Evolutionary conservation across 495 filamentous ascomycete genomes (phyloP).

Genomic region (Stereocaulon alpinum): DNA sequence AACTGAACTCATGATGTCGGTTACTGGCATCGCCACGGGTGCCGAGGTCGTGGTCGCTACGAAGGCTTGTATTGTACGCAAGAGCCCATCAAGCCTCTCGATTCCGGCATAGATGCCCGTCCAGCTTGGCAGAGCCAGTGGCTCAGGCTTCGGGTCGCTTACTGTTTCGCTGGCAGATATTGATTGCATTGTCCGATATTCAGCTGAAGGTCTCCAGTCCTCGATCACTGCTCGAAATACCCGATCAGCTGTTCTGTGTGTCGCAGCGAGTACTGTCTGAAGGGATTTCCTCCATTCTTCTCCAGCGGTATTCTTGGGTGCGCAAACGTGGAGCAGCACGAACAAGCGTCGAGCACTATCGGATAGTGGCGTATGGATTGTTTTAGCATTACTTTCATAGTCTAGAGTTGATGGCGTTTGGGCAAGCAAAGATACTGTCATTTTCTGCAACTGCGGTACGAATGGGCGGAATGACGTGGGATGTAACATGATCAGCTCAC

Average conservation of each 20-base stretch:
- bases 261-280: constrained; percentile 43
- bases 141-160: constrained; percentile 29
- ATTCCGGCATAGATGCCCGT: constrained; percentile 58
- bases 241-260: constrained; percentile 58
- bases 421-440: constrained; percentile 46
- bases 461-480: constrained; percentile 72
- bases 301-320: constrained; percentile 58
- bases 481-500: constrained; percentile 60
- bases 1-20: constrained; percentile 52
- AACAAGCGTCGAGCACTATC: constrained; percentile 48
- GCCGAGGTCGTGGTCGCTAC: constrained; percentile 48
- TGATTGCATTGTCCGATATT: constrained; percentile 24
- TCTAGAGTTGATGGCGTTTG: constrained; percentile 35
- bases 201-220: constrained; percentile 55
- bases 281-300: constrained; percentile 65
- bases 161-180: constrained; percentile 28
- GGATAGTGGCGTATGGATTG: constrained; percentile 39
- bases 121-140: constrained; percentile 55
- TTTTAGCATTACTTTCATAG: constrained; percentile 28
- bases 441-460: constrained; percentile 50
- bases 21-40: constrained; percentile 52
- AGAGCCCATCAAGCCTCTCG: constrained; percentile 52
- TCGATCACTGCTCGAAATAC: constrained; percentile 69
- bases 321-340: constrained; percentile 60
- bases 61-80: constrained; percentile 46